A percentile compares a stretch with the other conserved stretches of the same genome.
These are phyloP conservation scores for Dipodascopsis uninucleata DNA, from an alignment of 805 yeast species.

Conservation along the genomic window DNA sequence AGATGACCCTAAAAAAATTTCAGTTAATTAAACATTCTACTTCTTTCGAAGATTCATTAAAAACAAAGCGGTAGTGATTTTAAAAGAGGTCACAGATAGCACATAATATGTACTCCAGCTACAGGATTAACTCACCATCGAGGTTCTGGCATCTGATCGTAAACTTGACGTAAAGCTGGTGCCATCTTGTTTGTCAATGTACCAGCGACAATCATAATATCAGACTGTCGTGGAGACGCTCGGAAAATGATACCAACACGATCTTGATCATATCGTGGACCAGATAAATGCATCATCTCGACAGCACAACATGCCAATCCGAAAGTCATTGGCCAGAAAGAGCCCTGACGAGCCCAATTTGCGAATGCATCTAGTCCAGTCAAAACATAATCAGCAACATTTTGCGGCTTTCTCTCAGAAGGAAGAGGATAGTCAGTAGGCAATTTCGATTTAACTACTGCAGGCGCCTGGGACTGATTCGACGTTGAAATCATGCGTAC, in stretches of 20 bases:
- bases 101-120: too few relatives aligned
- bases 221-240: constrained; percentile 90
- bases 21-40: too few relatives aligned
- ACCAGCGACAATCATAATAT: constrained; percentile 89
- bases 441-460: too few relatives aligned
- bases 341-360: constrained; percentile 87
- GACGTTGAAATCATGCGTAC: too few relatives aligned
- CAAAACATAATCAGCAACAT: constrained; percentile 72
- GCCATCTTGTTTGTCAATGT: constrained; percentile 91
- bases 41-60: neutral
- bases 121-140: constrained; percentile 57
- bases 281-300: constrained; percentile 91
- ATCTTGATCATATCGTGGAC: constrained; percentile 90
- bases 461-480: too few relatives aligned
- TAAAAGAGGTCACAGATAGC: neutral
- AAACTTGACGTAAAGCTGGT: constrained; percentile 86
- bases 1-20: constrained; percentile 54
- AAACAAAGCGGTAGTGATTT: neutral
- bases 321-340: constrained; percentile 91
- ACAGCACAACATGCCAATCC: constrained; percentile 93
- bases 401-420: constrained; percentile 56
- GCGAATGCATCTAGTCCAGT: constrained; percentile 79
- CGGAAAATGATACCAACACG: constrained; percentile 89
- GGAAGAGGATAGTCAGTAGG: constrained; percentile 70
- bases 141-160: constrained; percentile 93